Conservation (phyloP, 306 rosid genomes). For the Vigna unguiculata region DNA sequence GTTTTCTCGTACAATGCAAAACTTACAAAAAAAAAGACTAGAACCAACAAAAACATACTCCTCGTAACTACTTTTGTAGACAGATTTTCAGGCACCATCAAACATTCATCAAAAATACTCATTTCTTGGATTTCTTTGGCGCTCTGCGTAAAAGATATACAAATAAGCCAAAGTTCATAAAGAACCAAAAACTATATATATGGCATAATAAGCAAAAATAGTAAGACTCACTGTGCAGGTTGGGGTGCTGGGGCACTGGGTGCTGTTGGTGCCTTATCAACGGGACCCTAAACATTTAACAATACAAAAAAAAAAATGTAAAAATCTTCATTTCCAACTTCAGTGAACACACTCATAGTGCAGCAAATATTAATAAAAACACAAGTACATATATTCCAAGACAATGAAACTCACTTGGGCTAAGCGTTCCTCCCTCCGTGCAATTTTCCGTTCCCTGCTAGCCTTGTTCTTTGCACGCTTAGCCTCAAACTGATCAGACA, state of each 20-base stretch:
- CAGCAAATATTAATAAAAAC: not conserved
- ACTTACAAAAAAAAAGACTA: slow-evolving; percentile 12
- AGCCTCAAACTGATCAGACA: slow-evolving; percentile 59
- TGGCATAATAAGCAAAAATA: not conserved
- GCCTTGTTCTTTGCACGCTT: slow-evolving; percentile 61
- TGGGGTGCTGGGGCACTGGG: slow-evolving; percentile 55
- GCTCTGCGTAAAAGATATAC: slow-evolving; percentile 48
- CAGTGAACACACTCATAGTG: not conserved
- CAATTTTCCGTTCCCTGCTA: slow-evolving; percentile 59
- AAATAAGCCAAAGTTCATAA: not conserved
- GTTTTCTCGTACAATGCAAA: slow-evolving; percentile 18
- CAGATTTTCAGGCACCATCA: not conserved
- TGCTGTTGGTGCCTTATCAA: slow-evolving; percentile 56
- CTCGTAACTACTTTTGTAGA: not conserved
- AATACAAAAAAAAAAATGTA: not conserved
- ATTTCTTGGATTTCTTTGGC: slow-evolving; percentile 73
- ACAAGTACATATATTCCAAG: not conserved
- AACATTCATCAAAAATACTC: slow-evolving; percentile 18
- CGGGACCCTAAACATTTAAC: slow-evolving; percentile 67
- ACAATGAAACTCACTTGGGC: slow-evolving; percentile 49
- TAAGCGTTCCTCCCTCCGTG: slow-evolving; percentile 52
- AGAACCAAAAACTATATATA: not conserved
- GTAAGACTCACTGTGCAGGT: slow-evolving; percentile 64
- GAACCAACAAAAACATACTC: slow-evolving; percentile 7
- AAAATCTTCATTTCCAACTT: not conserved